Percentiles rank a stretch among this genome's conserved stretches.
Conservation (phyloP, 2,329 filamentous ascomycete species). For the Chrysoporthe austroafricana region DNA sequence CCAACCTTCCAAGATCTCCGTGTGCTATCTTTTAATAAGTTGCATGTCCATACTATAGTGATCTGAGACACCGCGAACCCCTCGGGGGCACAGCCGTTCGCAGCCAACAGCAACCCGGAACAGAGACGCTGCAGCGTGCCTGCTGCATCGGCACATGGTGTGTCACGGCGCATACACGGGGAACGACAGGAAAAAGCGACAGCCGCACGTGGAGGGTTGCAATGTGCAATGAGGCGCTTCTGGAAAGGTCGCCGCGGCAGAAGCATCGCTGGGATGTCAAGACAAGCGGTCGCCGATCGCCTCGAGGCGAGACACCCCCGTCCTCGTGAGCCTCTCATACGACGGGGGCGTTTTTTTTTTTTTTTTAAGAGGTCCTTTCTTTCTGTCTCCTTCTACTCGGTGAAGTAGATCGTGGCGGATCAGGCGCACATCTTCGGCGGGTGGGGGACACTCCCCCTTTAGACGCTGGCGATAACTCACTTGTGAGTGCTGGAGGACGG, state of each 20-base stretch:
- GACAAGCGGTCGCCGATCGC: conserved; percentile 1
- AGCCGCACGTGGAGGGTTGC: not conserved
- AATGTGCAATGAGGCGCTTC: not conserved
- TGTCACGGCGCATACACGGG: not conserved
- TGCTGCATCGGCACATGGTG: not conserved
- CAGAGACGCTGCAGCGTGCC: not conserved
- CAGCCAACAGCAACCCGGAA: not conserved
- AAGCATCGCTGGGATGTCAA: conserved; percentile 1
- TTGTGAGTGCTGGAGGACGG: not conserved
- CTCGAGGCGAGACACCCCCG: not conserved
- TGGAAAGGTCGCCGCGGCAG: conserved; percentile 13
- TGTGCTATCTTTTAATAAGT: too few relatives aligned
- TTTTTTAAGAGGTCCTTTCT: not conserved
- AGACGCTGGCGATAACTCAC: conserved; percentile 1
- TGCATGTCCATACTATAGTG: not conserved
- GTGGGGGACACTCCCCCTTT: not conserved
- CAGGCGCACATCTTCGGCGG: not conserved
- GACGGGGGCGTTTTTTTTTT: not conserved
- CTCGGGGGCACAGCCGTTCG: not conserved
- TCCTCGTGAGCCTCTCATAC: too few relatives aligned
- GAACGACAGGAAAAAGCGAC: not conserved
- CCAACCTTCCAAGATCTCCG: too few relatives aligned
- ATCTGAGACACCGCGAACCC: not conserved
- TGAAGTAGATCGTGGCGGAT: not conserved
- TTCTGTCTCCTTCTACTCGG: not conserved